Evolutionary conservation across 352 stramenopile genomes (phyloP), one percentile per base, ranked within the genome.

Genomic region (Pythium scleroteichum): DNA sequence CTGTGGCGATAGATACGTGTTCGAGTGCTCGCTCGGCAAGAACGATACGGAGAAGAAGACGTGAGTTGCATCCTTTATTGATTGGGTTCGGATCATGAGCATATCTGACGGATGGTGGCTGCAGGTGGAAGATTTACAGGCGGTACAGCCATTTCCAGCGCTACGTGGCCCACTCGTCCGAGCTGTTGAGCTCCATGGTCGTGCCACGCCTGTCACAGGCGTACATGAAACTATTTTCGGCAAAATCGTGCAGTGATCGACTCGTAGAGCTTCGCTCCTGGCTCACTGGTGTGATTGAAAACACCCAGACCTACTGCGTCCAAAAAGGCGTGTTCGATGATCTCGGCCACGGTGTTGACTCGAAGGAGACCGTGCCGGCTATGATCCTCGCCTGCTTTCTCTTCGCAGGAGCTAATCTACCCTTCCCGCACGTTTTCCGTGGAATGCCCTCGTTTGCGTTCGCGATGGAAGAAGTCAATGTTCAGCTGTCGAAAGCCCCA

Each of bases 71-170:
- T 62, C n/a, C n/a, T n/a, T n/a, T n/a, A n/a, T n/a, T n/a, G n/a
- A n/a, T n/a, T n/a, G n/a, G n/a, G n/a, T n/a, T n/a, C n/a, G n/a
- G n/a, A n/a, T n/a, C n/a, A n/a, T n/a, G n/a, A n/a, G n/a, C n/a
- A n/a, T n/a, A n/a, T n/a, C n/a, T n/a, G n/a, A n/a, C n/a, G n/a
- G n/a, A n/a, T n/a, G n/a, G n/a, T n/a, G n/a, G n/a, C n/a, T 64
- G 59, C 44, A 81, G 71, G 33, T 94, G 85, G 85, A 91, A 91
- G 59, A 86, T 94, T 56, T 92, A 92, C 45, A 79, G 83, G 8
- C 83, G 85, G n/a, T 94, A 94, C 62, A 71, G 85, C 29, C 82
- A 94, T 20, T 94, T 94, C 70, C 76, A 94, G 52, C 71, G 78
- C 50, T 92, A 91, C 54, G 73, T 89, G 14, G 57, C 73, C n/a